phyloP scores from a whole-genome alignment of 305 asterid species.

The Coffea humblotiana region DNA sequence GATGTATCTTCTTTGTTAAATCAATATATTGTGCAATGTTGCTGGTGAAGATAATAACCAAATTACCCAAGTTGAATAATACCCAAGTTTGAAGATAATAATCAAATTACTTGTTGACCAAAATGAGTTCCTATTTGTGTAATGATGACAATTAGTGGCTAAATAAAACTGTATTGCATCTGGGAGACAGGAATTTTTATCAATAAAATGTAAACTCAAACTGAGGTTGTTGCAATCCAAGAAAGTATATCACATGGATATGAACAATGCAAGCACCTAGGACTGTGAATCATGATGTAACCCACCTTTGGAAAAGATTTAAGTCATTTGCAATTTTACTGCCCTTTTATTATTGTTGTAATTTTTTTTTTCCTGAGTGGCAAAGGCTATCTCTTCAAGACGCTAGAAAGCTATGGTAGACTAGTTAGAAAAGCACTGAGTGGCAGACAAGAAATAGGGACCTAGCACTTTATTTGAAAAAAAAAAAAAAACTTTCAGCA shows the following conservation, averaged over 20 bases:
- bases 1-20: background rate
- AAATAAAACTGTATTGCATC: background rate
- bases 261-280: background rate
- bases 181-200: background rate
- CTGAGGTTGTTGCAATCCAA: background rate
- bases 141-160: background rate
- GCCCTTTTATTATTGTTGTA: background rate
- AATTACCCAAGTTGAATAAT: background rate
- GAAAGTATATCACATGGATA: background rate
- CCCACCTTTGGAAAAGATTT: background rate
- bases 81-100: background rate
- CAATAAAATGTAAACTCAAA: background rate
- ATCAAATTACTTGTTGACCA: background rate
- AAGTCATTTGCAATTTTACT: background rate
- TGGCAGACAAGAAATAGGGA: background rate
- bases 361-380: background rate
- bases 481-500: background rate
- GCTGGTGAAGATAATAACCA: background rate
- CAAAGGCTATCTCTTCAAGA: background rate
- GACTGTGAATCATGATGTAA: background rate
- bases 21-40: background rate
- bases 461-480: background rate
- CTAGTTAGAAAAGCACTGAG: background rate
- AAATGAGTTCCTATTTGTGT: background rate
- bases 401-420: background rate